These are phyloP conservation scores for Paecilomyces fulvus DNA, from an alignment of 2,329 filamentous ascomycete genomes.

Conservation along the genomic window DNA sequence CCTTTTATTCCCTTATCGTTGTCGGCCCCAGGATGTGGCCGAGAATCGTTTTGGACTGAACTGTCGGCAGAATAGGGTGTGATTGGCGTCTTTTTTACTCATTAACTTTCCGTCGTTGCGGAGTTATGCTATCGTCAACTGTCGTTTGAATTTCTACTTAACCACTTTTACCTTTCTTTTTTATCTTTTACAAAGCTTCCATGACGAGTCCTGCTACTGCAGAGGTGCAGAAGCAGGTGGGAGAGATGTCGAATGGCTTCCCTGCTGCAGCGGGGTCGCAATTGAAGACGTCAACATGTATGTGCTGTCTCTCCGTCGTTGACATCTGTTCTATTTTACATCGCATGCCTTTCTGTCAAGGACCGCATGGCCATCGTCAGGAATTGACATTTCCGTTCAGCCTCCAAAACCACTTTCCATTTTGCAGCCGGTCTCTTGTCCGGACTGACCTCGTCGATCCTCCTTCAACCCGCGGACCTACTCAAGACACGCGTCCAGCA, in stretches of 20 bases:
- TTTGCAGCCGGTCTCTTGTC: slow-evolving; percentile 83
- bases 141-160: neutral
- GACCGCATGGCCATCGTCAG: neutral
- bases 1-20: neutral
- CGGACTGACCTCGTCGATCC: slow-evolving; percentile 76
- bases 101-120: neutral
- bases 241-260: slow-evolving; percentile 8
- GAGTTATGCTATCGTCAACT: neutral
- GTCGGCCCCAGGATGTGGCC: neutral
- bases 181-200: neutral
- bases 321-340: neutral
- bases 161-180: neutral
- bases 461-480: slow-evolving; percentile 90
- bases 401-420: slow-evolving; percentile 56
- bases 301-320: neutral
- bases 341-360: neutral
- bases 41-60: neutral
- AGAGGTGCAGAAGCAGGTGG: neutral
- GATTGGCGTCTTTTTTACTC: neutral
- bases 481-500: slow-evolving; percentile 96
- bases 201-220: neutral
- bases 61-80: neutral
- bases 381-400: slow-evolving; percentile 11
- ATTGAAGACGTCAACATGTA: slow-evolving; percentile 5
- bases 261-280: slow-evolving; percentile 1